phyloP scores from a whole-genome alignment of 305 asterid species.

The Fraxinus velutina region DNA sequence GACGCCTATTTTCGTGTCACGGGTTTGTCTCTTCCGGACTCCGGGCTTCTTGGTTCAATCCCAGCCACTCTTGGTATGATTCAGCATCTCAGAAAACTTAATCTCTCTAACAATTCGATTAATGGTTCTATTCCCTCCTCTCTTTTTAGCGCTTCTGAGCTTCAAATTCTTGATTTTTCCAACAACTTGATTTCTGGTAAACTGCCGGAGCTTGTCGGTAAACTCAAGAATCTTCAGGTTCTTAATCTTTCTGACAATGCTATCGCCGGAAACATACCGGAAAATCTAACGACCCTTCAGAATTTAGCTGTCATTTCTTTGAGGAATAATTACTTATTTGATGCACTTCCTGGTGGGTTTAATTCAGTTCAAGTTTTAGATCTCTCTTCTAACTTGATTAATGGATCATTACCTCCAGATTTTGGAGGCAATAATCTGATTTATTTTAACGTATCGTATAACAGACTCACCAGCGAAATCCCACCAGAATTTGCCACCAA shows the following conservation, averaged over 20 bases:
- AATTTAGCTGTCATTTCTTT: conserved; percentile 52
- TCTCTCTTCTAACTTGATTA: conserved; percentile 74
- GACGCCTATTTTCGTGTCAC: conserved; percentile 56
- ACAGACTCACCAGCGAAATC: conserved; percentile 70
- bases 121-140: conserved; percentile 66
- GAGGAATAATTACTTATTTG: conserved; percentile 61
- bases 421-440: conserved; percentile 51
- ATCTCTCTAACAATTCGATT: conserved; percentile 69
- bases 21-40: conserved; percentile 48
- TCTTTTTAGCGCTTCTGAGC: conserved; percentile 51
- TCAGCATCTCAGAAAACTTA: conserved; percentile 42
- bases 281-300: conserved; percentile 34
- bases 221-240: conserved; percentile 40
- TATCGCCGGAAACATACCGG: conserved; percentile 60
- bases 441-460: conserved; percentile 60
- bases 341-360: conserved; percentile 56
- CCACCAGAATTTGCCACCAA: conserved; percentile 48
- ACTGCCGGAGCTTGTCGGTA: conserved; percentile 51
- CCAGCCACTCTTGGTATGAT: conserved; percentile 66
- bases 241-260: conserved; percentile 81
- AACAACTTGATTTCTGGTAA: conserved; percentile 64
- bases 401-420: conserved; percentile 63
- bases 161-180: conserved; percentile 60
- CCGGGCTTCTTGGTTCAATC: conserved; percentile 58
- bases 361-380: conserved; percentile 52